Percentiles rank a stretch among this genome's conserved stretches.
Conservation (phyloP, 73 alveolate genomes). For the Paramecium biaurelia region DNA sequence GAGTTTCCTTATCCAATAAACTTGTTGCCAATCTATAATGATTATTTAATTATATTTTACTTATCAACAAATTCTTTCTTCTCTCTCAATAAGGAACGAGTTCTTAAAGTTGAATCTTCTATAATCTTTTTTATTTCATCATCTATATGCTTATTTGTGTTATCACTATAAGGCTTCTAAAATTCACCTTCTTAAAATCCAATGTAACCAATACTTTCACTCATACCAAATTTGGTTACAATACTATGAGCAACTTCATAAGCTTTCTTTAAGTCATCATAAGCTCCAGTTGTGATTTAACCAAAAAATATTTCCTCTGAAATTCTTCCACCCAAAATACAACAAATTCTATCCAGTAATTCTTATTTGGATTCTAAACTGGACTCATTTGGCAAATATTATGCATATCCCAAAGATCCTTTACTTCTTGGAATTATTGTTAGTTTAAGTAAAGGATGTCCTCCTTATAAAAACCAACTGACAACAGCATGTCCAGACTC, state of each 20-base stretch:
- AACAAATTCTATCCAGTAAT: constrained; percentile 79
- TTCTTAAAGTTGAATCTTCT: constrained; percentile 54
- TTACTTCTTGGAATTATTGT: constrained; percentile 93
- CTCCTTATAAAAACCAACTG: constrained; percentile 85
- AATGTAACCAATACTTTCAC: constrained; percentile 71
- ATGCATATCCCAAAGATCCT: constrained; percentile 91
- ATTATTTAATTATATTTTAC: constrained; percentile 32
- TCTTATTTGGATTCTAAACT: constrained; percentile 81
- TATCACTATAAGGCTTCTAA: constrained; percentile 74
- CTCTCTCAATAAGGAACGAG: constrained; percentile 5
- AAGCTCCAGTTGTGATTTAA: constrained; percentile 70
- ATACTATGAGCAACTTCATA: constrained; percentile 74
- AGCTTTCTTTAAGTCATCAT: constrained; percentile 80
- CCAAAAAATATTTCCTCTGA: constrained; percentile 85
- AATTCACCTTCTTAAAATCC: constrained; percentile 77
- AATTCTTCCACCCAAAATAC: constrained; percentile 90
- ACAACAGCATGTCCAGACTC: constrained; percentile 85
- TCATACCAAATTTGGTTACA: constrained; percentile 82
- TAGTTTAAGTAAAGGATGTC: constrained; percentile 84
- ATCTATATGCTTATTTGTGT: constrained; percentile 71
- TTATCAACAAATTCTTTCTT: constrained; percentile 66
- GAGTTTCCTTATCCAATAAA: constrained; percentile 76
- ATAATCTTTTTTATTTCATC: constrained; percentile 57
- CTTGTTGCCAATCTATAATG: constrained; percentile 68
- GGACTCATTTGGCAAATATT: constrained; percentile 84